Evolutionary conservation across 192 early-diverging fungal genomes (phyloP), one percentile per base, ranked within the genome.

Genomic region (Martensiomyces pterosporus): DNA sequence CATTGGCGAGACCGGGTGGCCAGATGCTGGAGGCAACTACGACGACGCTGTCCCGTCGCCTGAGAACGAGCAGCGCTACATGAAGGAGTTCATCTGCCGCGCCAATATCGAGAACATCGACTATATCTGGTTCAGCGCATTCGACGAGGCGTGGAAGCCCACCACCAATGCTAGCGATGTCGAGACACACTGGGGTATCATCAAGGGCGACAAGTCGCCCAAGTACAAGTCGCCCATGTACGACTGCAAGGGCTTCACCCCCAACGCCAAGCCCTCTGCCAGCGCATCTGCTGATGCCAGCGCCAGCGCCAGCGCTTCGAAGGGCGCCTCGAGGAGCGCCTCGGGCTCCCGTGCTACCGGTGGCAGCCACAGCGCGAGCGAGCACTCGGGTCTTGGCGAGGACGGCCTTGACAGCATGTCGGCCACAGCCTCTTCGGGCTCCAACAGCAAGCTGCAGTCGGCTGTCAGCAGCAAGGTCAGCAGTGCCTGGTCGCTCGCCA

Each of bases 1-100:
- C 27, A 76, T 83, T 23, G 81, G 82, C n/a, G 84, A 86, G 62
- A 75, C 82, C 17, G 84, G 84, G 62, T 85, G 84, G 84, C 84
- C 84, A 24, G 79, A 73, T 36, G 67, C 57, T 9, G 69, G 78
- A 17, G 49, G 49, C 34, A 52, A 73, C 39, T 67, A 59, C 47
- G 65, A 68, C 2, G 39, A 49, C 9, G 73, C 79, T n/a, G 78
- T 76, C 6, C 79, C 84, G 2, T 77, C 77, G 5, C 41, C 78
- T 0, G 48, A 59, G 15, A 83, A 86, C 64, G 55, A 83, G 41
- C 78, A 86, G 60, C 73, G 41, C n/a, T 86, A 81, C 40, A 44
- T 83, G 35, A 36, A 75, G 43, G 72, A 75, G 39, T 86, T 80
- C 52, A 67, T 82, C 6, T 86, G 84, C 45, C 59, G 61, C 12